Percentiles rank a stretch among this genome's conserved stretches.
phyloP scores from a whole-genome alignment of 2,329 filamentous ascomycete genomes.

The Xylariales sp. region DNA sequence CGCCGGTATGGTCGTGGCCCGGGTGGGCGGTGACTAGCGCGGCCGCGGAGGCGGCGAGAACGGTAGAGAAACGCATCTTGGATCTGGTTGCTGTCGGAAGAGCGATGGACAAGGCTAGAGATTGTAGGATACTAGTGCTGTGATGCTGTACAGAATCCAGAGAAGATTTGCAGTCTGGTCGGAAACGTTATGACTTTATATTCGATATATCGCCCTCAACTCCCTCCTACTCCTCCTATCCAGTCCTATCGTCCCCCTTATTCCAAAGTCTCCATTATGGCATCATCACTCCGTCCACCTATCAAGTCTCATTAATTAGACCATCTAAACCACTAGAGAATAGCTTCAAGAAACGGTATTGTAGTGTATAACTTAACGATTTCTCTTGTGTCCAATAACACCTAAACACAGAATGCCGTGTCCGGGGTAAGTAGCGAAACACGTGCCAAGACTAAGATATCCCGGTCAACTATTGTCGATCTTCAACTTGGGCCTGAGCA shows the following conservation, averaged over 20 bases:
- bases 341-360: too few relatives aligned
- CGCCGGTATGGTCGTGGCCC: background rate
- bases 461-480: background rate
- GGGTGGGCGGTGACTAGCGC: slow-evolving; percentile 3
- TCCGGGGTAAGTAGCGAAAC: background rate
- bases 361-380: too few relatives aligned
- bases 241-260: too few relatives aligned
- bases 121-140: background rate
- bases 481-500: too few relatives aligned
- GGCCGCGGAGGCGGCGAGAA: background rate
- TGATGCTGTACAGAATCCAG: background rate
- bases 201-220: background rate
- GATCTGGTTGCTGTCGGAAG: background rate
- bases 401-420: background rate
- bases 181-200: slow-evolving; percentile 5
- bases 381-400: background rate
- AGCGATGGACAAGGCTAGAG: background rate
- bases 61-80: slow-evolving; percentile 4
- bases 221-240: background rate
- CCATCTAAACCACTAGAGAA: too few relatives aligned
- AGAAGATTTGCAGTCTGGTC: background rate
- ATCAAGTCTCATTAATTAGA: background rate
- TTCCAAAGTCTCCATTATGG: too few relatives aligned
- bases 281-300: too few relatives aligned
- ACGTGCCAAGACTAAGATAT: background rate